These are phyloP conservation scores for Penicillium flavigenum DNA, from an alignment of 495 filamentous ascomycete species.

Conservation along the genomic window DNA sequence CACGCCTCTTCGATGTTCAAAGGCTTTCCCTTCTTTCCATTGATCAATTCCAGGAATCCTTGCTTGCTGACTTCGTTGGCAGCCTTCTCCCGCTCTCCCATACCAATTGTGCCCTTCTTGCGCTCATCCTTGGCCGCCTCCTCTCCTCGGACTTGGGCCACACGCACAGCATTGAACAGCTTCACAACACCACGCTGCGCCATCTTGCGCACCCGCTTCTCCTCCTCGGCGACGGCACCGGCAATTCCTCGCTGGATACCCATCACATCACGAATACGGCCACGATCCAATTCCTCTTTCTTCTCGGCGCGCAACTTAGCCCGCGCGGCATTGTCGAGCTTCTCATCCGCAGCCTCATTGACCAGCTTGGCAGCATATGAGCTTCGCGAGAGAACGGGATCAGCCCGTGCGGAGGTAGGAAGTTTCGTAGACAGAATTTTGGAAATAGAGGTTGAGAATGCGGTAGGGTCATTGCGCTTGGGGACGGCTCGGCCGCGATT, in stretches of 20 bases:
- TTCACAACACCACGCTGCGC: slow-evolving; percentile 91
- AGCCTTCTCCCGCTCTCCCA: slow-evolving; percentile 72
- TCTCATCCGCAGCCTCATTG: slow-evolving; percentile 65
- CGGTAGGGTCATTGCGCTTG: slow-evolving; percentile 86
- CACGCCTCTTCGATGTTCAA: slow-evolving; percentile 52
- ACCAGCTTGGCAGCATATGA: slow-evolving; percentile 63
- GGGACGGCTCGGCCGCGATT: slow-evolving; percentile 31
- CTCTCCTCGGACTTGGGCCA: slow-evolving; percentile 81
- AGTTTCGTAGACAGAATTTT: slow-evolving; percentile 89
- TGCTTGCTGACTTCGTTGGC: slow-evolving; percentile 94
- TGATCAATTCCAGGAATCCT: slow-evolving; percentile 90
- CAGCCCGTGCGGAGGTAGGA: slow-evolving; percentile 70
- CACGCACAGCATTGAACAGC: slow-evolving; percentile 91
- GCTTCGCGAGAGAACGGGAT: slow-evolving; percentile 86
- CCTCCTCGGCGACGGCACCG: slow-evolving; percentile 66
- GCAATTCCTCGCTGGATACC: slow-evolving; percentile 47
- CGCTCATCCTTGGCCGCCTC: slow-evolving; percentile 67
- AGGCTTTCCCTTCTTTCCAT: slow-evolving; percentile 52
- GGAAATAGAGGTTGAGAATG: slow-evolving; percentile 86
- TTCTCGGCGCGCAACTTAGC: slow-evolving; percentile 77
- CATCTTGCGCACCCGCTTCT: slow-evolving; percentile 77
- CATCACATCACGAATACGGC: slow-evolving; percentile 81
- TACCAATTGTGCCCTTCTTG: slow-evolving; percentile 72
- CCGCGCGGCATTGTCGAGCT: slow-evolving; percentile 77
- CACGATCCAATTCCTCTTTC: slow-evolving; percentile 77